Conservation (phyloP, 306 rosid genomes). For the Gleditsia sinensis region DNA sequence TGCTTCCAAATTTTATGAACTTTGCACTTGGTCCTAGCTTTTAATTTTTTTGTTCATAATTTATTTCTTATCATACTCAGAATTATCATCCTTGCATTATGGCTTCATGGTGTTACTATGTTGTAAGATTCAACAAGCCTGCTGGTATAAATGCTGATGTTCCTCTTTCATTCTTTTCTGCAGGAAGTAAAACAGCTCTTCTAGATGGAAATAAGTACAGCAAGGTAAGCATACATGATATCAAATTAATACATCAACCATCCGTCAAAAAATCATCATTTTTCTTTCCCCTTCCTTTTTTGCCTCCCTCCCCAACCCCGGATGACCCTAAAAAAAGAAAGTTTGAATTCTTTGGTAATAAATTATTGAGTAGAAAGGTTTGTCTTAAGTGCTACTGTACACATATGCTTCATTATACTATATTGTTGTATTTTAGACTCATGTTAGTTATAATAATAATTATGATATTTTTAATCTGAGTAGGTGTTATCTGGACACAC, state of each 20-base stretch:
- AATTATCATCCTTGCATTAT: not conserved
- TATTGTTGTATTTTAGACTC: not conserved
- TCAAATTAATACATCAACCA: not conserved
- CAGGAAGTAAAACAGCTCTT: constrained; percentile 29
- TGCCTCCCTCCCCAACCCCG: not conserved
- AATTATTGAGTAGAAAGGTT: not conserved
- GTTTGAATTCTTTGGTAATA: not conserved
- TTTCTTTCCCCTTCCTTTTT: not conserved
- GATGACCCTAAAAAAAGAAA: not conserved
- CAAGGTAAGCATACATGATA: constrained; percentile 37
- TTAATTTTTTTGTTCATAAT: constrained; percentile 2
- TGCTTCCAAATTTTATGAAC: not conserved
- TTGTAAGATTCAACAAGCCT: constrained; percentile 4
- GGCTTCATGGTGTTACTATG: constrained; percentile 2
- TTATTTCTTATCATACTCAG: not conserved
- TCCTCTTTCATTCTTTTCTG: constrained; percentile 5
- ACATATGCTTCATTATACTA: not conserved
- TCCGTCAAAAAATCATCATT: not conserved
- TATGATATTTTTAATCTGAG: constrained; percentile 20
- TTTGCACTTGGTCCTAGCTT: not conserved
- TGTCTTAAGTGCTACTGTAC: not conserved
- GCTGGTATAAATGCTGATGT: constrained; percentile 14
- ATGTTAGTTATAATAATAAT: not conserved
- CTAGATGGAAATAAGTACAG: constrained; percentile 41
- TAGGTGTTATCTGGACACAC: constrained; percentile 44